Conservation (phyloP, 225 moss, liverwort and hornwort species). For the Thuidium tamariscinum region DNA sequence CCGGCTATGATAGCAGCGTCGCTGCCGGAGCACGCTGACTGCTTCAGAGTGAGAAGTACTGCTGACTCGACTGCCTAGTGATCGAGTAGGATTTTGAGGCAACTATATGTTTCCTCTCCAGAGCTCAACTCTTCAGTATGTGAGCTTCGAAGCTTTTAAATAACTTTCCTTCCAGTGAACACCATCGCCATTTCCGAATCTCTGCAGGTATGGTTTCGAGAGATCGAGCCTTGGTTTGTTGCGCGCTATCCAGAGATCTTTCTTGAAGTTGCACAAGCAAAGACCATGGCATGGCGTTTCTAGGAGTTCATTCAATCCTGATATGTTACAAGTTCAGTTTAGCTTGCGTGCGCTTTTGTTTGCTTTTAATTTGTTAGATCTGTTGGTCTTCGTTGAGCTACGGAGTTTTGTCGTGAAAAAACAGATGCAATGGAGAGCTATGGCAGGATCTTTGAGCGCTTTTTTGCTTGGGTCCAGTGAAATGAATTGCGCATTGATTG, state of each 20-base stretch:
- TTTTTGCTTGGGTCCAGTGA: not conserved
- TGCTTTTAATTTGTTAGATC: not conserved
- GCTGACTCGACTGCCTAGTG: not conserved
- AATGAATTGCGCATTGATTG: not conserved
- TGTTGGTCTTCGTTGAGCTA: not conserved
- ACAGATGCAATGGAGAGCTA: not conserved
- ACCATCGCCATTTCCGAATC: not conserved
- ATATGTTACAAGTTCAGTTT: not conserved
- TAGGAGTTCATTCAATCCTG: not conserved
- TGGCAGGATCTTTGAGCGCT: not conserved
- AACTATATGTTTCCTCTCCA: slow-evolving; percentile 12
- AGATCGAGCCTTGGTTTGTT: not conserved
- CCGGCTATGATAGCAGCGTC: not conserved
- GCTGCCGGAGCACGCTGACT: slow-evolving; percentile 14
- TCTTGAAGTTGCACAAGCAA: not conserved
- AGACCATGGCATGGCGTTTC: not conserved
- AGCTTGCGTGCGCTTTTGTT: not conserved
- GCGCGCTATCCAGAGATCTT: not conserved
- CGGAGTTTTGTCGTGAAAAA: not conserved
- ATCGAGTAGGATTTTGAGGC: not conserved
- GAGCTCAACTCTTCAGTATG: not conserved
- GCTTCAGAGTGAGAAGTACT: not conserved
- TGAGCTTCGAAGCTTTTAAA: not conserved
- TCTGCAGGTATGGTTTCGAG: not conserved
- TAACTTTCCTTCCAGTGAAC: not conserved